Evolutionary conservation across 345 rosid genomes (phyloP).

Genomic region (Nephelium lappaceum): DNA sequence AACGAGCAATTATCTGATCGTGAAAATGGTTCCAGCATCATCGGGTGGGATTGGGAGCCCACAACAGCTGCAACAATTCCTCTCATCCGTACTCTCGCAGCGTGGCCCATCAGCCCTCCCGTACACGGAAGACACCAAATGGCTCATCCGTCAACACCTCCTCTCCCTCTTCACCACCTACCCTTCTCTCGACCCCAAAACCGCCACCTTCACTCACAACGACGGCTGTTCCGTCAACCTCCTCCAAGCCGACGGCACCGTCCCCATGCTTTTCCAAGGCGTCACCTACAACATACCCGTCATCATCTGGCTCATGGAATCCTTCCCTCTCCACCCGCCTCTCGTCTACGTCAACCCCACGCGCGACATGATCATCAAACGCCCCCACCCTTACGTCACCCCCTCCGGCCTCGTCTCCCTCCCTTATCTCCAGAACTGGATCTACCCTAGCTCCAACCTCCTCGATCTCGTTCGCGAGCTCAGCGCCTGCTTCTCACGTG

Average conservation of each 20-base stretch:
- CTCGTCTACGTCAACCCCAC: conserved; percentile 89
- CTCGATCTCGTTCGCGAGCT: conserved; percentile 63
- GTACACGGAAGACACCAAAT: conserved; percentile 76
- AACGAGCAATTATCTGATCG: no score
- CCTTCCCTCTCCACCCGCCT: conserved; percentile 84
- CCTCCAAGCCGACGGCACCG: conserved; percentile 88
- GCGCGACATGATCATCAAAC: conserved; percentile 91
- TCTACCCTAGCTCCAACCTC: conserved; percentile 81
- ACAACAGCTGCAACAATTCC: conserved; percentile 73
- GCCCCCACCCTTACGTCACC: conserved; percentile 76
- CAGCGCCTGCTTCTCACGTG: conserved; percentile 58
- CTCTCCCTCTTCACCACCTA: conserved; percentile 49
- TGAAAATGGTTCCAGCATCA: conserved; percentile 41
- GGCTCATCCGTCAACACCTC: conserved; percentile 92
- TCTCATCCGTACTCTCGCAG: conserved; percentile 77
- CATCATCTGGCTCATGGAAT: conserved; percentile 86
- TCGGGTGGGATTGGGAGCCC: conserved; percentile 24
- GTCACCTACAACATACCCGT: conserved; percentile 91
- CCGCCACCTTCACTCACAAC: conserved; percentile 93
- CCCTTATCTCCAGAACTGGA: conserved; percentile 81
- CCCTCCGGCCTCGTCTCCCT: conserved; percentile 87
- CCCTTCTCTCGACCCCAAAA: conserved; percentile 82
- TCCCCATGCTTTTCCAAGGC: conserved; percentile 81
- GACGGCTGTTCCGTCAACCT: conserved; percentile 90
- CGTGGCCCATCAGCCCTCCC: conserved; percentile 84